Evolutionary conservation across 257 asterid genomes (phyloP).

Genomic region (Plantago elongata): DNA sequence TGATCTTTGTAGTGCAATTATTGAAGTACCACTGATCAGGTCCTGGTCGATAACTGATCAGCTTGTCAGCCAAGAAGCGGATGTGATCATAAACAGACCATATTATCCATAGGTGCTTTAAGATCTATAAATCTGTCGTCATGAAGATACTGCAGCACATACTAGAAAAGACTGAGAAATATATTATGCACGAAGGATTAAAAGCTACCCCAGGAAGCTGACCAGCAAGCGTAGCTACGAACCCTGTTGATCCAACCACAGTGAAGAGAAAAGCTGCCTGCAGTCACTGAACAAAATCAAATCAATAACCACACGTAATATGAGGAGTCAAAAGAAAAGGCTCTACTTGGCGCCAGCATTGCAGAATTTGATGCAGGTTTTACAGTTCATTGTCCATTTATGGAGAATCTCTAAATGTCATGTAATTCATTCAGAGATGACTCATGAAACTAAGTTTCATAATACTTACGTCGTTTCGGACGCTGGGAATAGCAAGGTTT

Average conservation of each 20-base stretch:
- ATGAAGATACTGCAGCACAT: background rate
- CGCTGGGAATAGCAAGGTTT: conserved; percentile 89
- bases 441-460: conserved; percentile 1
- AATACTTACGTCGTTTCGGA: conserved; percentile 79
- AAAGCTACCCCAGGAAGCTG: conserved; percentile 96
- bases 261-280: conserved; percentile 98
- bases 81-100: too few relatives aligned
- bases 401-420: background rate
- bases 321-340: background rate
- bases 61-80: too few relatives aligned
- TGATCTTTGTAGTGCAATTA: too few relatives aligned
- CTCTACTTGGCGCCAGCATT: too few relatives aligned
- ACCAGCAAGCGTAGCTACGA: conserved; percentile 77
- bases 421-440: background rate
- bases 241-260: conserved; percentile 86
- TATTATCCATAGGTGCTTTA: background rate
- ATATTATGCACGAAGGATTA: conserved; percentile 12
- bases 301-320: conserved; percentile 34
- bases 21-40: too few relatives aligned
- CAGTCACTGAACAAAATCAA: conserved; percentile 70
- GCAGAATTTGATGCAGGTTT: too few relatives aligned
- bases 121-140: background rate
- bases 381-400: too few relatives aligned
- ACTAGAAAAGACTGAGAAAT: conserved; percentile 9
- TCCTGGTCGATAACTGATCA: too few relatives aligned